phyloP scores from a whole-genome alignment of 1,139 yeast species.

The Geotrichum carabidarum region DNA sequence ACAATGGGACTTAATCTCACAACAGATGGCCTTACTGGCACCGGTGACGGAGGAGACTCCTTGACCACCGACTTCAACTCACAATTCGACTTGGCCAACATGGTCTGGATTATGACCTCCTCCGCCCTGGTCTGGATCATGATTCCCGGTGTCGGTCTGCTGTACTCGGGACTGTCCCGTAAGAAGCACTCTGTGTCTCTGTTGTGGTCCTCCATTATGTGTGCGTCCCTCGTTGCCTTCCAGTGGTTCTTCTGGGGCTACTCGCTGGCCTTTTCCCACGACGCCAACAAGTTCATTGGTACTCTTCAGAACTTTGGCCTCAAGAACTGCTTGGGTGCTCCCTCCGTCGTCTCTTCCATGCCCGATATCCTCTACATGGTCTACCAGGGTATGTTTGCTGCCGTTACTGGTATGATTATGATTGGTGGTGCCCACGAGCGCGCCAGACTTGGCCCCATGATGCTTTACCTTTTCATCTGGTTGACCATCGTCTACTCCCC shows the following conservation, averaged over 20 bases:
- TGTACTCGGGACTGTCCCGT: conserved; percentile 86
- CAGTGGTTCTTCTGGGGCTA: conserved; percentile 99
- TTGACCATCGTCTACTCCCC: conserved; percentile 95
- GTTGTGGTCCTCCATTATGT: conserved; percentile 92
- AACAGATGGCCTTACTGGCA: conserved; percentile 22
- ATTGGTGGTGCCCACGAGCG: conserved; percentile 97
- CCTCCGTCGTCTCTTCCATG: conserved; percentile 57
- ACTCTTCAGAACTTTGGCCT: conserved; percentile 73
- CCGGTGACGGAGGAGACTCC: conserved; percentile 63
- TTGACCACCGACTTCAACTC: conserved; percentile 65
- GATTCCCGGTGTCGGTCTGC: conserved; percentile 90
- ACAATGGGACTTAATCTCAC: background rate
- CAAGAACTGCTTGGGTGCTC: conserved; percentile 77
- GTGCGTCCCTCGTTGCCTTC: conserved; percentile 71
- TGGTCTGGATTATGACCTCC: conserved; percentile 83
- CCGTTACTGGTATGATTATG: conserved; percentile 86
- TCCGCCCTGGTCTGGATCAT: conserved; percentile 82
- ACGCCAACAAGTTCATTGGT: conserved; percentile 69
- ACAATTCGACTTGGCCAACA: conserved; percentile 64
- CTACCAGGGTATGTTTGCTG: conserved; percentile 95
- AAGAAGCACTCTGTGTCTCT: conserved; percentile 88
- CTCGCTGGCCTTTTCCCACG: conserved; percentile 75
- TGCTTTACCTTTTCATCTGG: conserved; percentile 90
- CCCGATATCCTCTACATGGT: conserved; percentile 87
- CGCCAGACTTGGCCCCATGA: conserved; percentile 94